These are phyloP conservation scores for Microthlaspi erraticum DNA, from an alignment of 345 rosid genomes.

Conservation along the genomic window DNA sequence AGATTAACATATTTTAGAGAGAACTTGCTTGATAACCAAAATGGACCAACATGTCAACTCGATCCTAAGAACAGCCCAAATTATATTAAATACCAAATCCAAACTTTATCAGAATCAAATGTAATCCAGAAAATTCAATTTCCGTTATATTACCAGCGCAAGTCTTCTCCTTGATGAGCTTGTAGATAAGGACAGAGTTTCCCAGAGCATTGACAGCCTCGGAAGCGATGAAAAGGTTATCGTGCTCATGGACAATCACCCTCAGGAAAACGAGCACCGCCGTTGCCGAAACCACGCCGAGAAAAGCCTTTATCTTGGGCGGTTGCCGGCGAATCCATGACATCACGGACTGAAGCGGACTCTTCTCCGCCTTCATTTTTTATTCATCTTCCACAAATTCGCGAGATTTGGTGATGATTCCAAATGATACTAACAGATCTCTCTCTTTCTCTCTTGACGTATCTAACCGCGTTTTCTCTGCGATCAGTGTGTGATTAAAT, in stretches of 20 bases:
- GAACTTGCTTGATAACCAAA: no score
- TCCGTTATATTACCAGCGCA: slow-evolving; percentile 60
- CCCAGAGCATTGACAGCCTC: slow-evolving; percentile 90
- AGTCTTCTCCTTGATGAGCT: slow-evolving; percentile 86
- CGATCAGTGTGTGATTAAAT: background rate
- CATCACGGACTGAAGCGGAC: slow-evolving; percentile 62
- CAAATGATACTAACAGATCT: slow-evolving; percentile 2
- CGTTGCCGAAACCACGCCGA: slow-evolving; percentile 61
- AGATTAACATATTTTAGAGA: no score
- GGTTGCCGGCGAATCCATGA: slow-evolving; percentile 86
- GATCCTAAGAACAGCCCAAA: no score
- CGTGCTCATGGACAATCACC: slow-evolving; percentile 80
- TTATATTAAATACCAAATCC: no score
- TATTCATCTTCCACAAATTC: background rate
- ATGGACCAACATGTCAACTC: no score
- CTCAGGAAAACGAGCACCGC: slow-evolving; percentile 68
- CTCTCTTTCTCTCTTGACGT: background rate
- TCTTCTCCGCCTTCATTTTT: slow-evolving; percentile 62
- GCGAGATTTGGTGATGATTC: background rate
- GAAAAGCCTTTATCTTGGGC: slow-evolving; percentile 71
- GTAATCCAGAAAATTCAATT: background rate
- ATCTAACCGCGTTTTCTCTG: background rate
- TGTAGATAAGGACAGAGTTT: slow-evolving; percentile 79
- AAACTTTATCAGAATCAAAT: background rate
- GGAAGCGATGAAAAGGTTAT: slow-evolving; percentile 83